Base-by-base conservation (phyloP, 805 yeast genomes). In the Wickerhamomyces hampshirensis region DNA sequence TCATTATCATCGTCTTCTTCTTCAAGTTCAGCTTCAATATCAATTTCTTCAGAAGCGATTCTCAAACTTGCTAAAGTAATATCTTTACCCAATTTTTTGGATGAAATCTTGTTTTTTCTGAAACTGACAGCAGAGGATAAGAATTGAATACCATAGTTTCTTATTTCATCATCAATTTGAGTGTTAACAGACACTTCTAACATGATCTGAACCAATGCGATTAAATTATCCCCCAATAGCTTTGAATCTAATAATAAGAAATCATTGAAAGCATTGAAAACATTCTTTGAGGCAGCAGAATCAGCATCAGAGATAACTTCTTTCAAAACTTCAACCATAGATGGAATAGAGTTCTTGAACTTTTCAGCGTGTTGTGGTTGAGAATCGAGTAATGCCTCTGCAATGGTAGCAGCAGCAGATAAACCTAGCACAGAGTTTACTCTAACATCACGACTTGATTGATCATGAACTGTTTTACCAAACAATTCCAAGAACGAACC, bases 1-100 rank as follows among this genome's bases (percentile, higher is more conserved):
- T 88, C 96, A 49, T 85, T 91, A 51, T 88, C 94, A 56, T 85
- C 96, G 45, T 83, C 89, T 53, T 84, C 91, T 42, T 75, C 80
- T 45, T 77, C 77, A 46, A 84, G 70, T 57, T 83, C 91, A 24
- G 74, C 80, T 36, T 77, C 84, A 30, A 77, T 82, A 47, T 84
- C 93, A 37, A 81, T 77, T 51, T 84, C 94, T 63, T 86, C 95
- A 44, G 88, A 72, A 17, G 93, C 82, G 45, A 91, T 78, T 49
- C 75, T 71, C 40, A 86, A 66, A 39, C 93, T 91, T 43, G 83
- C 72, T 44, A 75, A 60, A 29, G 93, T 77, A 50, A 93, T 73
- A 38, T 73, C 75, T 30, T 87, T 89, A 41, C 97, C 98, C 46
- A 89, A 67, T 63, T 86, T 86, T 56, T 83, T 80, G 48, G 85